Conservation (phyloP, 768 basidiomycete species). For the Auriscalpium orientale region DNA sequence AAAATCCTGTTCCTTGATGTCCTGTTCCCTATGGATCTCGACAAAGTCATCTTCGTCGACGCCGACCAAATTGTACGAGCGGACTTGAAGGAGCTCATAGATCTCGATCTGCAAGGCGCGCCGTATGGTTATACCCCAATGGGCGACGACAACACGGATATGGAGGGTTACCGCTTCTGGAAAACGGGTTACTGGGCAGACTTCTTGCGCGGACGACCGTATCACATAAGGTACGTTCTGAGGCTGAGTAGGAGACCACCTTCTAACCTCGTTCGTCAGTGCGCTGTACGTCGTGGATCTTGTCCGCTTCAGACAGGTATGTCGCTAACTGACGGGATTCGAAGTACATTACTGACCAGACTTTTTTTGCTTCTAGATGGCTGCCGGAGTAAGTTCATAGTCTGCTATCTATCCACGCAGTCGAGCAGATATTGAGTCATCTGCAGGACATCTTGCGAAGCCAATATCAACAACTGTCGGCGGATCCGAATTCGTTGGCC, state of each 20-base stretch:
- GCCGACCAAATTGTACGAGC: slow-evolving; percentile 96
- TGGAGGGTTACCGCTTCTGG: slow-evolving; percentile 99
- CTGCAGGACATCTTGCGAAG: slow-evolving; percentile 77
- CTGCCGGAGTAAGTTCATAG: slow-evolving; percentile 42
- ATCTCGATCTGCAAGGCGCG: slow-evolving; percentile 84
- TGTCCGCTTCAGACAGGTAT: slow-evolving; percentile 85
- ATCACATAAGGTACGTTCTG: slow-evolving; percentile 79
- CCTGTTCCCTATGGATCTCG: slow-evolving; percentile 96
- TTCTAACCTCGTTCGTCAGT: slow-evolving; percentile 30
- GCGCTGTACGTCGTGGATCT: slow-evolving; percentile 96
- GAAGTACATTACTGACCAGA: background rate
- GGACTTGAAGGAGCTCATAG: slow-evolving; percentile 93
- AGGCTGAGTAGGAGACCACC: background rate
- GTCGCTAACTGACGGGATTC: background rate
- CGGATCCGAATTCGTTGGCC: slow-evolving; percentile 89
- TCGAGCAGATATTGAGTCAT: background rate
- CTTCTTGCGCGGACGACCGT: slow-evolving; percentile 73
- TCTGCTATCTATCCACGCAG: background rate
- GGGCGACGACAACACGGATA: slow-evolving; percentile 90
- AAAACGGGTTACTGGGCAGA: slow-evolving; percentile 95
- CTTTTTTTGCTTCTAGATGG: slow-evolving; percentile 30
- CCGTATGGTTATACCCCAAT: slow-evolving; percentile 97
- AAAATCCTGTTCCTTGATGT: slow-evolving; percentile 99
- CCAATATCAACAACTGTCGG: slow-evolving; percentile 88
- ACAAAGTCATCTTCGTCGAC: slow-evolving; percentile 98